Evolutionary conservation across 2,329 filamentous ascomycete species (phyloP).

Genomic region (Immersiporthe knoxdaviesiana): DNA sequence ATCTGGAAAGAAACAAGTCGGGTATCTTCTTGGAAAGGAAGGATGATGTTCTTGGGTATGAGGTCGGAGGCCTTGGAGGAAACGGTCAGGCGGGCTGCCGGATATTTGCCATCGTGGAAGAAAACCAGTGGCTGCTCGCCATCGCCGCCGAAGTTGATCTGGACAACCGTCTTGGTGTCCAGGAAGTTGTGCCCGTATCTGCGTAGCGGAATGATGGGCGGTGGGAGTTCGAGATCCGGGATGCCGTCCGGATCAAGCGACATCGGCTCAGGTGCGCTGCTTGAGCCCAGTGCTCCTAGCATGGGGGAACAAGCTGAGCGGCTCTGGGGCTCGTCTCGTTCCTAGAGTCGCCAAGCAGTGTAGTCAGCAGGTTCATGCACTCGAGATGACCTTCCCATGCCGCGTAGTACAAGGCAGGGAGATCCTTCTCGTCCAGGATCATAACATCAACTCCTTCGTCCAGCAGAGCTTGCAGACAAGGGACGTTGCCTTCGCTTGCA

Average conservation of each 20-base stretch:
- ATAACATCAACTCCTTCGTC: conserved; percentile 77
- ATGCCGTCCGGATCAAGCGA: conserved; percentile 84
- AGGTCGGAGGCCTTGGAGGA: conserved; percentile 95
- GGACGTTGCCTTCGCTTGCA: conserved; percentile 92
- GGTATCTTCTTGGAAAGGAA: conserved; percentile 95
- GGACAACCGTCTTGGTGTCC: conserved; percentile 94
- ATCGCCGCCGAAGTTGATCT: conserved; percentile 83
- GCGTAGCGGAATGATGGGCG: conserved; percentile 91
- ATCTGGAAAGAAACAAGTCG: conserved; percentile 94
- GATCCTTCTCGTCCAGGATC: conserved; percentile 86
- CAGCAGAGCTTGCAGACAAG: conserved; percentile 80
- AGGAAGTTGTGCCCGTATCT: conserved; percentile 98
- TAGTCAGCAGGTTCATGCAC: conserved; percentile 84
- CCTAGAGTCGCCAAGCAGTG: conserved; percentile 8
- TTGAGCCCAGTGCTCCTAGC: conserved; percentile 50
- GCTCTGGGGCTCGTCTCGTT: conserved; percentile 45
- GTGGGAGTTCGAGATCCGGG: conserved; percentile 86
- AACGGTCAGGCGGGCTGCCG: conserved; percentile 90
- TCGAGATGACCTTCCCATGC: conserved; percentile 96
- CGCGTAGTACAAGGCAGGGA: conserved; percentile 97
- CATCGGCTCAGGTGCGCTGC: conserved; percentile 61
- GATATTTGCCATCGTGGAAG: conserved; percentile 96
- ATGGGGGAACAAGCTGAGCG: conserved; percentile 40
- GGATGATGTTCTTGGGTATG: conserved; percentile 92
- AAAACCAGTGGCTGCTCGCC: conserved; percentile 82